Conservation (phyloP, 2,329 filamentous ascomycete genomes). For the Cercospora janseana region DNA sequence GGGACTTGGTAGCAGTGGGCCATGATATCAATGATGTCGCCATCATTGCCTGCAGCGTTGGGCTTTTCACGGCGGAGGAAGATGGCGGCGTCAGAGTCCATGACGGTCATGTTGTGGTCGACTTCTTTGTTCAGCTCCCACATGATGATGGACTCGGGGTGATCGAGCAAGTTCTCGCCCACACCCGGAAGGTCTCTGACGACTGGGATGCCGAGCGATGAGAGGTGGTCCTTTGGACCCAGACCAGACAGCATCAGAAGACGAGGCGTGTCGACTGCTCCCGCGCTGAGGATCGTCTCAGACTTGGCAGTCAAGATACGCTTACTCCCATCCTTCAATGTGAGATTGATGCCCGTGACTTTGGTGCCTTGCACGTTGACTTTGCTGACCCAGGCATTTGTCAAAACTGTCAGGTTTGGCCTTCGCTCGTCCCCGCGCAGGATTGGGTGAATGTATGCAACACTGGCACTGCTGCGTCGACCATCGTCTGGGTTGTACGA, state of each 20-base stretch:
- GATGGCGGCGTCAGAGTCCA: conserved; percentile 86
- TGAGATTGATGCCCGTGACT: conserved; percentile 72
- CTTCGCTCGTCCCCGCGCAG: conserved; percentile 77
- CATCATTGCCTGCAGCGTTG: conserved; percentile 68
- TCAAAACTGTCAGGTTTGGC: conserved; percentile 80
- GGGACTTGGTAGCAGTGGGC: conserved; percentile 98
- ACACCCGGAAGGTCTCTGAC: conserved; percentile 61
- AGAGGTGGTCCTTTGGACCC: conserved; percentile 50
- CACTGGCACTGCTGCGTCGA: conserved; percentile 77
- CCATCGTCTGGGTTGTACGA: conserved; percentile 89
- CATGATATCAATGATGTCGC: conserved; percentile 81
- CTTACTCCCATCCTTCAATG: conserved; percentile 59
- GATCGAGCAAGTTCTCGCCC: conserved; percentile 63
- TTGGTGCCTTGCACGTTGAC: conserved; percentile 68
- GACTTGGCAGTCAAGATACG: conserved; percentile 59
- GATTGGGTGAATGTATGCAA: conserved; percentile 91
- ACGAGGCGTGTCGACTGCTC: conserved; percentile 77
- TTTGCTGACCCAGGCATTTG: conserved; percentile 82
- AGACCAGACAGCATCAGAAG: conserved; percentile 56
- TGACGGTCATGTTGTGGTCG: conserved; percentile 77
- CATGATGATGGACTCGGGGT: conserved; percentile 65
- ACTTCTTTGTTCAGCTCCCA: conserved; percentile 80
- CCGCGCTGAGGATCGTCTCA: conserved; percentile 78
- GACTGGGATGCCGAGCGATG: conserved; percentile 51
- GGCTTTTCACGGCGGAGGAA: conserved; percentile 76